Base-by-base conservation (phyloP, 2,329 filamentous ascomycete species). In the Sclerotinia trifoliorum region DNA sequence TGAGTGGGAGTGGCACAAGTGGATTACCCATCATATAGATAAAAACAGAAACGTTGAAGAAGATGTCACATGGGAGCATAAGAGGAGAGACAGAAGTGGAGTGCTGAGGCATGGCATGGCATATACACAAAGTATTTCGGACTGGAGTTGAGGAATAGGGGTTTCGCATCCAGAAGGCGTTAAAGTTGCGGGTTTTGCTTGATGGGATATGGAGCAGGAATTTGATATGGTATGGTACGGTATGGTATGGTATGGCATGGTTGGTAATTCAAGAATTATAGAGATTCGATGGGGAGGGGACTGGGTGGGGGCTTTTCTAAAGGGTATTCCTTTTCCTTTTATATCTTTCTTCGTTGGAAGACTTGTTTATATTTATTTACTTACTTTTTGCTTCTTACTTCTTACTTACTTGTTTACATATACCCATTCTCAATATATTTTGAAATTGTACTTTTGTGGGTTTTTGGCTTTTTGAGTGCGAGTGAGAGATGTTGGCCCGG, bases 151-250 rank as follows among this genome's bases (percentile, higher is more conserved):
- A 13, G 29, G 8, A 10, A 24, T 51, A 26, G 4, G 1, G 46
- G 46, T 24, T 39, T 63, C 51, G 60, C 46, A 63, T 63, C 26
- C 48, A 35, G 39, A 13, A n/a, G 60, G 60, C 60, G 60, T 63
- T 51, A 26, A 51, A 8, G n/a, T 42, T 15, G n/a, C n/a, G 13
- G 60, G 15, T 32, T 39, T 51, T 63, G 15, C 60, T 26, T 63
- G 46, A 21, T 51, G 60, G 60, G 46, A 13, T 52, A 26, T 21
- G 60, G 46, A 63, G 60, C 42, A 32, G 61, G n/a, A 29, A 29
- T 29, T 29, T 29, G 29, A 64, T 57, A 24, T 24, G 55, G 42
- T 26, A 55, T 39, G 48, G 35, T 29, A 54, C 26, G 57, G 35
- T 39, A 60, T 29, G 42, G 62, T 29, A 54, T 54, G 57, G 49